These are phyloP conservation scores for Cyberlindnera maritima DNA, from an alignment of 805 yeast species.

Conservation along the genomic window DNA sequence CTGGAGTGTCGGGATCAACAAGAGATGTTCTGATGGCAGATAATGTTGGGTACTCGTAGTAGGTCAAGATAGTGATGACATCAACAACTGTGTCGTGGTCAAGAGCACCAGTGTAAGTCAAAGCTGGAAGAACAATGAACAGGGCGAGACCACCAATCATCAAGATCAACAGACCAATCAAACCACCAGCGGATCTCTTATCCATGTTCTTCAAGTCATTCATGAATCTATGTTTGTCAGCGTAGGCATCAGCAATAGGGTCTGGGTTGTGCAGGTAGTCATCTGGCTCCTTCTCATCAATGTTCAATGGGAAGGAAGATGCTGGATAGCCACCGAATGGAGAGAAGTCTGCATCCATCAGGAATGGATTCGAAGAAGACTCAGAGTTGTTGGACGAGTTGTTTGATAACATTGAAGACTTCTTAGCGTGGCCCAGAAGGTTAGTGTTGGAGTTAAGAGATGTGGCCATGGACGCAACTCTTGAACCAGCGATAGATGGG, in stretches of 20 bases:
- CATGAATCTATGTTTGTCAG: constrained; percentile 66
- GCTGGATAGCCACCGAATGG: constrained; percentile 99
- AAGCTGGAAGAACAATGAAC: constrained; percentile 76
- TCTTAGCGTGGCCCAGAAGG: constrained; percentile 16
- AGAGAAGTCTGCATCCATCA: constrained; percentile 62
- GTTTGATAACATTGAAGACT: constrained; percentile 16
- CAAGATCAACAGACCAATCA: constrained; percentile 57
- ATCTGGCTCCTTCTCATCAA: constrained; percentile 93
- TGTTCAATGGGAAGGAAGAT: constrained; percentile 80
- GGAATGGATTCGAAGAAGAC: constrained; percentile 37
- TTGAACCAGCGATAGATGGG: constrained; percentile 56
- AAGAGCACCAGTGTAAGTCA: constrained; percentile 76
- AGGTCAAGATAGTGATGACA: constrained; percentile 41
- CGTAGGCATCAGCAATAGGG: constrained; percentile 86
- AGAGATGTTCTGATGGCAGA: constrained; percentile 50
- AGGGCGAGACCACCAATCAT: constrained; percentile 61
- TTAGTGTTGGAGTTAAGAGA: constrained; percentile 35
- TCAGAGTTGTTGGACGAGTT: constrained; percentile 22
- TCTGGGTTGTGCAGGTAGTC: constrained; percentile 96
- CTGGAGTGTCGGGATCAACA: constrained; percentile 65
- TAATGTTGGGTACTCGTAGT: constrained; percentile 48
- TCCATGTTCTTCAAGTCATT: constrained; percentile 68
- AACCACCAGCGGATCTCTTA: constrained; percentile 56
- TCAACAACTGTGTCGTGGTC: constrained; percentile 20
- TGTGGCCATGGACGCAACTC: constrained; percentile 51